A percentile compares a stretch with the other conserved stretches of the same genome.
These are phyloP conservation scores for Lepiota brunneoincarnata DNA, from an alignment of 768 basidiomycete species.

Conservation along the genomic window DNA sequence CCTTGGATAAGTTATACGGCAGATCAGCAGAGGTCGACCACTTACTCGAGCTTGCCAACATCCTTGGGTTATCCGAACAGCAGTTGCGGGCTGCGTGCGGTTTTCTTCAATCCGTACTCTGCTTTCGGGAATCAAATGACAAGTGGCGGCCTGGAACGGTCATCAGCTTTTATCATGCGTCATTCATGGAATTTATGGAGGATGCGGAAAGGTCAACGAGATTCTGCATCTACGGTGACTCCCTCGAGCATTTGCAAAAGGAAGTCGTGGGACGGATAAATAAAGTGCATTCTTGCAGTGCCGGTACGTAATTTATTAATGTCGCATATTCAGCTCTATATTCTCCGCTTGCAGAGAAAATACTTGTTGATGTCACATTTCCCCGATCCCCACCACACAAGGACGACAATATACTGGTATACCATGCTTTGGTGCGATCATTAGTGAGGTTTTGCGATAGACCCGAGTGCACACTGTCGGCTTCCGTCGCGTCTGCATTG, in stretches of 20 bases:
- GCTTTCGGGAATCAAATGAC: no score
- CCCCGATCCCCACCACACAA: no score
- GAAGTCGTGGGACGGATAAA: not conserved
- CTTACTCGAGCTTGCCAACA: not conserved
- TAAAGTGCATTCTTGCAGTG: not conserved
- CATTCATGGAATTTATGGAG: not conserved
- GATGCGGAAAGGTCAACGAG: not conserved
- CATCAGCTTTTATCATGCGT: not conserved
- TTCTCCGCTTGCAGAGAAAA: no score
- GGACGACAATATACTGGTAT: no score
- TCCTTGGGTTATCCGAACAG: not conserved
- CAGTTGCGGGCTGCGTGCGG: not conserved
- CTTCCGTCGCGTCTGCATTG: no score
- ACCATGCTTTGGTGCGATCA: no score
- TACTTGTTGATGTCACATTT: no score
- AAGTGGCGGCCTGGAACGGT: no score
- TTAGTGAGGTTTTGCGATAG: no score
- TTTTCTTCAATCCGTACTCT: not conserved
- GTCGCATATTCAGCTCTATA: no score
- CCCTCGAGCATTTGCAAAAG: not conserved
- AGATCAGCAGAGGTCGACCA: not conserved
- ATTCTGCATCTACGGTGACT: not conserved
- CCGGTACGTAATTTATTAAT: not conserved
- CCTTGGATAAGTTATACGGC: no score
- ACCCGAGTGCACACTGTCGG: no score